Evolutionary conservation across 1,139 yeast genomes (phyloP).

Genomic region (Yamadazyma jaroonii): DNA sequence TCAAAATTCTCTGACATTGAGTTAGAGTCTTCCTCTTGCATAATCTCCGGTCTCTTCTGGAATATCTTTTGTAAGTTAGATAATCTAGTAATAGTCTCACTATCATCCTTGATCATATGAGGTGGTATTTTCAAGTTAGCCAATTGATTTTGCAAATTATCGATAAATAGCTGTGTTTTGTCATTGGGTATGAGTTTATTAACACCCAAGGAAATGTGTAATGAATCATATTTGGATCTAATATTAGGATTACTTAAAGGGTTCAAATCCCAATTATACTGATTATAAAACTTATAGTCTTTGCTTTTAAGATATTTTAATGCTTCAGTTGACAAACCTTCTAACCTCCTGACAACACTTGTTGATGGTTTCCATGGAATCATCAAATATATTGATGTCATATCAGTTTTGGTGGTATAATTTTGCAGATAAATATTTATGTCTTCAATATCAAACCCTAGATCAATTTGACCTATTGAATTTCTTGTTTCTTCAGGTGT

Average conservation of each 20-base stretch:
- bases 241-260: background rate
- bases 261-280: conserved; percentile 10
- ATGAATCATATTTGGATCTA: conserved; percentile 1
- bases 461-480: background rate
- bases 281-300: conserved; percentile 7
- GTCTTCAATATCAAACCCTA: conserved; percentile 1
- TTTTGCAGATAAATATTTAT: conserved; percentile 13
- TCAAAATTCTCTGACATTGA: background rate
- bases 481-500: background rate
- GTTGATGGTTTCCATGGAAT: conserved; percentile 14
- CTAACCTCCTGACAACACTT: conserved; percentile 3
- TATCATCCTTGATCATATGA: background rate
- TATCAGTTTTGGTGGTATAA: conserved; percentile 10
- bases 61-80: conserved; percentile 3
- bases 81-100: background rate
- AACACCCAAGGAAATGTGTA: conserved; percentile 9
- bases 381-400: conserved; percentile 9
- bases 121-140: background rate
- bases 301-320: conserved; percentile 7
- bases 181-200: background rate
- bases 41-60: background rate
- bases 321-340: conserved; percentile 5
- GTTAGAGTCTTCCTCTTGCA: background rate
- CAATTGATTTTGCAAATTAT: background rate
- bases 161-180: background rate